phyloP scores from a whole-genome alignment of 306 rosid species.

The Cicer bijugum region DNA sequence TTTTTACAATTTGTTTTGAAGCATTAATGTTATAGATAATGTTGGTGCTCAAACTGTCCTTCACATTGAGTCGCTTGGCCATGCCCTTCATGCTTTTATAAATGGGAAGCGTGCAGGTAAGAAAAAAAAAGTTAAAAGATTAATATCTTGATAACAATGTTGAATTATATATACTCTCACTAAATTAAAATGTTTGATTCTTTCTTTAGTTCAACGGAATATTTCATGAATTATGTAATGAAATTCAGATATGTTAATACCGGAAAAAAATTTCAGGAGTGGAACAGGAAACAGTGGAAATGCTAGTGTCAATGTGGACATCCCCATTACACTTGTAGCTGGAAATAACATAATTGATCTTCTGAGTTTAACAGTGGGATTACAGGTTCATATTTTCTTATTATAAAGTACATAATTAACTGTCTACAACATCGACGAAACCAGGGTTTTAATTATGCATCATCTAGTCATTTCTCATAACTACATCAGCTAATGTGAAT shows the following conservation, averaged over 20 bases:
- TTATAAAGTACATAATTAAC: slow-evolving; percentile 3
- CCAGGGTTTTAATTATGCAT: slow-evolving; percentile 3
- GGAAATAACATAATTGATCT: slow-evolving; percentile 85
- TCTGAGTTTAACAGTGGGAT: slow-evolving; percentile 91
- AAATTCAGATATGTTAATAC: background rate
- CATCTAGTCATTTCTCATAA: background rate
- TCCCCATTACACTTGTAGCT: slow-evolving; percentile 60
- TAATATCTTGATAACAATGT: background rate
- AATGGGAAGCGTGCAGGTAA: slow-evolving; percentile 82
- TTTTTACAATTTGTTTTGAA: slow-evolving; percentile 45
- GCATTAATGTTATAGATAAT: slow-evolving; percentile 59
- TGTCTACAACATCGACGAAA: slow-evolving; percentile 22
- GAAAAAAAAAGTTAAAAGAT: background rate
- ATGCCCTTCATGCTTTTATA: slow-evolving; percentile 73
- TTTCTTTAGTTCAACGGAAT: slow-evolving; percentile 6
- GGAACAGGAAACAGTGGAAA: slow-evolving; percentile 57
- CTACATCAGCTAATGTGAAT: slow-evolving; percentile 32
- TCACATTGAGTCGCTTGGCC: slow-evolving; percentile 93
- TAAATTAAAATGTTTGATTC: background rate
- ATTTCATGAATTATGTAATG: background rate
- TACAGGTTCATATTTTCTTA: slow-evolving; percentile 65
- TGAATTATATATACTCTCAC: background rate
- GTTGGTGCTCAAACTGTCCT: slow-evolving; percentile 65
- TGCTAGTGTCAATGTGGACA: slow-evolving; percentile 55
- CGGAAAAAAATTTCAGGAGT: slow-evolving; percentile 59